Base-by-base conservation (phyloP, 352 stramenopile genomes). In the Globisporangium echinulatum region DNA sequence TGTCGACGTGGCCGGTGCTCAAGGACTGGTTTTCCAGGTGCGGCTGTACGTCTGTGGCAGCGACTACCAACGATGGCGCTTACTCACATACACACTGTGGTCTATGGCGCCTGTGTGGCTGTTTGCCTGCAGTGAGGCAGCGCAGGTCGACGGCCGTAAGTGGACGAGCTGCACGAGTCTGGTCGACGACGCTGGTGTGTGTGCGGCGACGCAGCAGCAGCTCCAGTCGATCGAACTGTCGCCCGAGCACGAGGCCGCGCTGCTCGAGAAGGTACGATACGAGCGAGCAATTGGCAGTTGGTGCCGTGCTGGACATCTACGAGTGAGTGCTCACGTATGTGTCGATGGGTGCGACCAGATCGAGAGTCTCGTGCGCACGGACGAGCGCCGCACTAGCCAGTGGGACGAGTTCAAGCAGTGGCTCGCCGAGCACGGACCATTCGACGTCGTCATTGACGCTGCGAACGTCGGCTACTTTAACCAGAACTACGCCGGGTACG, bases 401-500 rank as follows among this genome's bases (percentile, higher is more conserved):
- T 97, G 88, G 85, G 70, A 72, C 19, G 80, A 67, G 37, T 97
- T 95, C 62, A 94, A 94, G 71, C 48, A 64, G 53, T 97, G 85
- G 79, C 68, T 96, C 39, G 58, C 72, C 37, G 60, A 67, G 44
- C 74, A 85, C 37, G 87, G 81, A 2, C 82, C 81, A 7, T 97
- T 94, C 55, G 92, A 98, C 68, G 80, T 98, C 33, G 71, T 99
- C 25, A 87, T 99, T 51, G 97, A 99, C 73, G 96, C 96, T 13
- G 97, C 97, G 19, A 99, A 99, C 72, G 90, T 99, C 39, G 97
- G 96, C 4, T 99, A 99, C 71, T 99, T 92, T 71, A 94, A 98
- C 74, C 83, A 98, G 73, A 99, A 99, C 75, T 98, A 96, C 72
- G 70, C 79, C n/a, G 85, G 83, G 85, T 91, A 67, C 52, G 75